A percentile compares a stretch with the other conserved stretches of the same genome.
Conservation (phyloP, 1,284 basidiomycete genomes). For the Anthracocystis panici-leucophaei region DNA sequence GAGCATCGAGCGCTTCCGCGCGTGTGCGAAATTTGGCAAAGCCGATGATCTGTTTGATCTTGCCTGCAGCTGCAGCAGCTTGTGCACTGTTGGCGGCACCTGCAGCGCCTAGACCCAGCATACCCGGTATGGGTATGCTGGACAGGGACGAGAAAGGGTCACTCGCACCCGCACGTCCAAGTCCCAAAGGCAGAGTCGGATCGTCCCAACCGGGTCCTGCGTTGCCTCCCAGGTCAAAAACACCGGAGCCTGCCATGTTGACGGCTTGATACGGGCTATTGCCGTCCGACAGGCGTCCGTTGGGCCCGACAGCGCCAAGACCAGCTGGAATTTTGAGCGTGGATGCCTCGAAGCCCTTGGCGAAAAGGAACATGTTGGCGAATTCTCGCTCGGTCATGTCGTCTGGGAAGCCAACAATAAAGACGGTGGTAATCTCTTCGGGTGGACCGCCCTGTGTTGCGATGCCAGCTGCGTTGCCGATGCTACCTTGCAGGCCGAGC, state of each 20-base stretch:
- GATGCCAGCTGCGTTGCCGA: constrained; percentile 24
- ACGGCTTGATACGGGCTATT: constrained; percentile 60
- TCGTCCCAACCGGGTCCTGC: constrained; percentile 46
- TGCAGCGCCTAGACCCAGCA: constrained; percentile 26
- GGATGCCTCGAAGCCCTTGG: constrained; percentile 93
- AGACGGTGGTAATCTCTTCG: constrained; percentile 97
- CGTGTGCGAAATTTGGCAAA: constrained; percentile 95
- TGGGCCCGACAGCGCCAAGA: constrained; percentile 72
- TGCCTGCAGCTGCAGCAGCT: constrained; percentile 44
- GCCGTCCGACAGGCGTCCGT: constrained; percentile 33
- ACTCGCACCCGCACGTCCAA: constrained; percentile 47
- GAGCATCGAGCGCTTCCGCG: constrained; percentile 86
- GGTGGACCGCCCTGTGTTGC: constrained; percentile 26
- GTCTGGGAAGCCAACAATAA: constrained; percentile 98
- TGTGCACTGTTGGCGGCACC: constrained; percentile 23
- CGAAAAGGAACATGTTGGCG: constrained; percentile 99
- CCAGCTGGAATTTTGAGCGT: constrained; percentile 96
- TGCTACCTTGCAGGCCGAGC: constrained; percentile 27
- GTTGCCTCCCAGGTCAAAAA: constrained; percentile 37
- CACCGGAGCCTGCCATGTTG: constrained; percentile 54
- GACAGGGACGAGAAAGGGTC: constrained; percentile 47
- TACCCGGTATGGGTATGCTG: constrained; percentile 41
- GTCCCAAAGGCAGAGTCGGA: constrained; percentile 48
- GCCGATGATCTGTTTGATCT: constrained; percentile 88
- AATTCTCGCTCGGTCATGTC: constrained; percentile 99